Percentiles rank a stretch among this genome's conserved stretches.
Conservation (phyloP, 2,329 filamentous ascomycete genomes). For the Paraconiothyrium brasiliense region DNA sequence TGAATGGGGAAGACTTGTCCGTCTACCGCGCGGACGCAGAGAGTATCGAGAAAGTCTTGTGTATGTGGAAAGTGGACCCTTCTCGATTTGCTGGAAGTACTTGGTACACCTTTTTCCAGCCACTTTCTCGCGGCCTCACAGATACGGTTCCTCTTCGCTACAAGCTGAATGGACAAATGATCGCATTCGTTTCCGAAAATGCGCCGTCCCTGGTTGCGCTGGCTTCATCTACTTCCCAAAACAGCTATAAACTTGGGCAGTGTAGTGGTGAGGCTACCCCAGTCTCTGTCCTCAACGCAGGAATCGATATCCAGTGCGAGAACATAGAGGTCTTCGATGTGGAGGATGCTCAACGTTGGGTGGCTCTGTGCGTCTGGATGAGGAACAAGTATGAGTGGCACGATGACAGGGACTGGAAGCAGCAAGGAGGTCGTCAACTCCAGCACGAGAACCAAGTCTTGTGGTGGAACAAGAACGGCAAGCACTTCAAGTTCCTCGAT, state of each 20-base stretch:
- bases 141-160: slow-evolving; percentile 10
- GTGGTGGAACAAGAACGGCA: slow-evolving; percentile 28
- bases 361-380: slow-evolving; percentile 21
- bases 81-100: background rate
- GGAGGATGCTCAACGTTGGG: slow-evolving; percentile 8
- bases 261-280: background rate
- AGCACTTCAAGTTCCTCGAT: slow-evolving; percentile 22
- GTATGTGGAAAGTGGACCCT: background rate
- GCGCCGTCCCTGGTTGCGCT: no score
- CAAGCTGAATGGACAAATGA: background rate
- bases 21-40: slow-evolving; percentile 12
- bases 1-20: slow-evolving; percentile 18
- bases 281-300: background rate
- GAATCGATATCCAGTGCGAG: background rate
- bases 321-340: slow-evolving; percentile 11
- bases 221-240: no score
- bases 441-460: slow-evolving; percentile 25
- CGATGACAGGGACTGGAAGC: slow-evolving; percentile 17
- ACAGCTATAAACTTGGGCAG: no score
- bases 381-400: slow-evolving; percentile 21
- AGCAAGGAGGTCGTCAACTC: slow-evolving; percentile 4
- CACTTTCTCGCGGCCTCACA: background rate
- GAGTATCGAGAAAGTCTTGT: background rate
- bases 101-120: slow-evolving; percentile 16
- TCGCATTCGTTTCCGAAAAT: no score